Percentiles rank a stretch among this genome's conserved stretches.
Evolutionary conservation across 148 eudicot genomes (phyloP).

Genomic region (Vaccinium darrowii): DNA sequence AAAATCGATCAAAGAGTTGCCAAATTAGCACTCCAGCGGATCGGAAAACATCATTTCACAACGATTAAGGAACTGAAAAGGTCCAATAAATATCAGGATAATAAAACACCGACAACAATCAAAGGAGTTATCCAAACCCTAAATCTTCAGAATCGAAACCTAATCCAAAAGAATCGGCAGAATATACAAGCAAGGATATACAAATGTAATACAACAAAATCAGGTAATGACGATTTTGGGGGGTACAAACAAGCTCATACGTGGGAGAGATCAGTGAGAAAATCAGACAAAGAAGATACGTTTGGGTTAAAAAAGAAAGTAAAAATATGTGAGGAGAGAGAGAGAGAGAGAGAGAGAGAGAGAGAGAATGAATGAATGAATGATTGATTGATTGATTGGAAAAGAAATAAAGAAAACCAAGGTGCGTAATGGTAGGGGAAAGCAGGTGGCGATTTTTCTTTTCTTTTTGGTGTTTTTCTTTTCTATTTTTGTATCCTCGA

Average conservation of each 20-base stretch:
- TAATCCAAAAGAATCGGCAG: constrained; percentile 18
- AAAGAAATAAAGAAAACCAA: constrained; percentile 7
- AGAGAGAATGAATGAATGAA: neutral
- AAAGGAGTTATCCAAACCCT: constrained; percentile 23
- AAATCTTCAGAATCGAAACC: constrained; percentile 27
- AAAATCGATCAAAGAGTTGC: constrained; percentile 10
- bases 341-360: constrained; percentile 13
- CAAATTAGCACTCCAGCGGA: constrained; percentile 4
- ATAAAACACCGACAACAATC: constrained; percentile 7
- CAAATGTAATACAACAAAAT: neutral
- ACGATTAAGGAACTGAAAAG: neutral
- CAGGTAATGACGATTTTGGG: neutral
- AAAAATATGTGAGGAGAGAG: neutral
- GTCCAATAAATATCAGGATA: neutral
- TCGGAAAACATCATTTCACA: neutral
- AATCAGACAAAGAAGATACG: neutral
- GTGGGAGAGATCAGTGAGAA: neutral
- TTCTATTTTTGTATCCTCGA: neutral
- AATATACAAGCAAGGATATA: neutral
- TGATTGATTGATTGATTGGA: neutral
- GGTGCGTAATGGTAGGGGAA: neutral
- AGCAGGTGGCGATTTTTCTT: constrained; percentile 13
- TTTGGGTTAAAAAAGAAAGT: neutral
- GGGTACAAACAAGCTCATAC: neutral
- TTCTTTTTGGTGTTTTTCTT: neutral